These are phyloP conservation scores for Blechomonas ayalai DNA, from an alignment of 208 protist species.

Conservation along the genomic window DNA sequence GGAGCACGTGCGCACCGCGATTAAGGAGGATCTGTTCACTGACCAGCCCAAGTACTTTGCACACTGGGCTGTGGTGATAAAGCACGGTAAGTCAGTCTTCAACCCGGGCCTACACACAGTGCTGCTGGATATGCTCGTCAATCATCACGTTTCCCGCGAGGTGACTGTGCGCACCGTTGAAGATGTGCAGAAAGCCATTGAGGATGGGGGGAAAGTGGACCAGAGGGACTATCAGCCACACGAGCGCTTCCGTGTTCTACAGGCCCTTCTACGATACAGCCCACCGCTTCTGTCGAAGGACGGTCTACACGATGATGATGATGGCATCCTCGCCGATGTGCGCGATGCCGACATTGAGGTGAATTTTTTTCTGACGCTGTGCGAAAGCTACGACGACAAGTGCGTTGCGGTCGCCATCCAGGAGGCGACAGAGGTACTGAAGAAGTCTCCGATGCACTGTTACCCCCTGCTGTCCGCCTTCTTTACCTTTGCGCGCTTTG, in stretches of 20 bases:
- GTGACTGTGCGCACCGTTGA: conserved; percentile 41
- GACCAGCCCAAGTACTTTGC: conserved; percentile 73
- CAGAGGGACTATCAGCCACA: conserved; percentile 23
- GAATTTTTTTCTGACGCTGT: conserved; percentile 46
- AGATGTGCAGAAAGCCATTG: conserved; percentile 26
- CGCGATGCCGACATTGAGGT: conserved; percentile 32
- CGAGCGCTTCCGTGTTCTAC: conserved; percentile 75
- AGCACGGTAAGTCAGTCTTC: conserved; percentile 50
- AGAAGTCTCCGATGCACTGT: conserved; percentile 8
- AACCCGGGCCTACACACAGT: conserved; percentile 52
- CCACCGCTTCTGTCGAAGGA: conserved; percentile 33
- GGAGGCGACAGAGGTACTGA: conserved; percentile 15
- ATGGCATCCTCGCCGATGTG: conserved; percentile 10
- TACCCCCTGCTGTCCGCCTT: conserved; percentile 52
- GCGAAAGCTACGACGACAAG: conserved; percentile 26
- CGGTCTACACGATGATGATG: conserved; percentile 7
- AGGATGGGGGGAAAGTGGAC: conserved; percentile 14
- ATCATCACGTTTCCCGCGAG: conserved; percentile 22
- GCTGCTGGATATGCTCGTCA: conserved; percentile 69
- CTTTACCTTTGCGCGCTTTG: conserved; percentile 80
- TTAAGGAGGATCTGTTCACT: conserved; percentile 54
- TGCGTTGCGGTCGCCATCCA: conserved; percentile 16
- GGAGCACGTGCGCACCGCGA: conserved; percentile 43
- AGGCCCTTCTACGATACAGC: conserved; percentile 66
- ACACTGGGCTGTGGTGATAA: conserved; percentile 69